Base-by-base conservation (phyloP, 306 rosid species). In the Lathyrus sativus region DNA sequence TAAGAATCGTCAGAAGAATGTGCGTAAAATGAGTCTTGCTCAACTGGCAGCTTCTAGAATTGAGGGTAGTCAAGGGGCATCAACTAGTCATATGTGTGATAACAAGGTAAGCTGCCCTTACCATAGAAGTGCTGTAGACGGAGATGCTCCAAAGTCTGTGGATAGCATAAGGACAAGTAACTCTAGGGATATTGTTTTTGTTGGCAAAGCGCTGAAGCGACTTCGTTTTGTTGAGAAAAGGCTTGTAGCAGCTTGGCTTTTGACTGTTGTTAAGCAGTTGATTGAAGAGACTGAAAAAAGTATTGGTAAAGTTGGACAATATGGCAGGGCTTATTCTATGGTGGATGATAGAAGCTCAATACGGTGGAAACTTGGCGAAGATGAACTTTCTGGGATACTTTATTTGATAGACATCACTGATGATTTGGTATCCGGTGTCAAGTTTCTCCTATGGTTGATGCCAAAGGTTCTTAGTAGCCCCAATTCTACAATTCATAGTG, bases 41-140 rank as follows among this genome's bases (percentile, higher is more conserved):
- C 96, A 93, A 68, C 70, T 93, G 80, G 90, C 86, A 74, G 86
- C 93, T 72, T 80, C 96, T 76, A 88, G 99, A 80, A 90, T 90
- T 72, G 99, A 93, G 77, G 95, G 96, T 67, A 90, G 99, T 80
- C 96, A 86, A 81, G 99, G 98, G 78, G 97, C 99, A 50, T 93
- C 99, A 26, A 88, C 96, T 7, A 90, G 99, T 80, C 99, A 93
- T 76, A 84, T 88, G 54, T 93, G 97, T 86, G 91, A 88, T 62
- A 90, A 81, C 53, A 90, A 72, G 84, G 87, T 90, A 57, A 81
- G 76, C 73, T 93, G 97, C 62, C 89, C 97, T 72, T 95, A 88
- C 81, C 97, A 88, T 65, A 87, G 76, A 88, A 58, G 82, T 63
- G 80, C 86, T 66, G 51, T 67, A 18, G 91, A 90, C 57, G 91